phyloP scores from a whole-genome alignment of 2,329 filamentous ascomycete genomes.

The Colletotrichum sansevieriae region DNA sequence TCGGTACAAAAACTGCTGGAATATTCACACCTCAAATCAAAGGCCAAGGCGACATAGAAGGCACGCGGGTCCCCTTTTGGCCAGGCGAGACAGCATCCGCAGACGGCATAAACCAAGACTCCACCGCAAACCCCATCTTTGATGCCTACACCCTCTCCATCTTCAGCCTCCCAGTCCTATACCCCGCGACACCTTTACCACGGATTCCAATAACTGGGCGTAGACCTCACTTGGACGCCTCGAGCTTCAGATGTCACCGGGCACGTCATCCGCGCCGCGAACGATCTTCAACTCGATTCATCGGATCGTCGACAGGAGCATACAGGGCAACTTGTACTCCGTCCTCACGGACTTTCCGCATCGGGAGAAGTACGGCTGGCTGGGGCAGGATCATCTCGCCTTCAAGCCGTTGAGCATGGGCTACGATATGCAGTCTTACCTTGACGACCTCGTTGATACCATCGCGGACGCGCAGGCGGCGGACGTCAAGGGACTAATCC shows the following conservation, averaged over 20 bases:
- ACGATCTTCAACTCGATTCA: constrained; percentile 38
- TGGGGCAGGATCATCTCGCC: constrained; percentile 39
- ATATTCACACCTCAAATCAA: constrained; percentile 27
- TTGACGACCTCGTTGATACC: constrained; percentile 33
- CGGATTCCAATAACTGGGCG: constrained; percentile 32
- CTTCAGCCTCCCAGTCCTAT: constrained; percentile 6
- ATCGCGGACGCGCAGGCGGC: constrained; percentile 39
- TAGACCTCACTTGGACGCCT: constrained; percentile 39
- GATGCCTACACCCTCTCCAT: constrained; percentile 37
- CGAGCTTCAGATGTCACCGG: constrained; percentile 15
- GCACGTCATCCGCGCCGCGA: constrained; percentile 29
- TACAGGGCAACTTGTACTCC: constrained; percentile 40
- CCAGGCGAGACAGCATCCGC: constrained; percentile 22
- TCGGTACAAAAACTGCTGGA: constrained; percentile 36
- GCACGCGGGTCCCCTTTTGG: constrained; percentile 34
- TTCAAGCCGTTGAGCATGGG: constrained; percentile 24
- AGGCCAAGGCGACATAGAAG: constrained; percentile 16
- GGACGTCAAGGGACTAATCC: constrained; percentile 34
- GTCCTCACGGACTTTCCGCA: constrained; percentile 40
- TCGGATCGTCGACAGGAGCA: constrained; percentile 37
- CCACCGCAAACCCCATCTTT: constrained; percentile 33
- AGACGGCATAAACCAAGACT: constrained; percentile 11
- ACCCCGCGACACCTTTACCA: constrained; percentile 33
- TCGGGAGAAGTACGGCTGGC: constrained; percentile 40
- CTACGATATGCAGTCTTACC: constrained; percentile 39